Evolutionary conservation across 2,329 filamentous ascomycete species (phyloP), one percentile per base, ranked within the genome.

Genomic region (Trichoderma koningiopsis): DNA sequence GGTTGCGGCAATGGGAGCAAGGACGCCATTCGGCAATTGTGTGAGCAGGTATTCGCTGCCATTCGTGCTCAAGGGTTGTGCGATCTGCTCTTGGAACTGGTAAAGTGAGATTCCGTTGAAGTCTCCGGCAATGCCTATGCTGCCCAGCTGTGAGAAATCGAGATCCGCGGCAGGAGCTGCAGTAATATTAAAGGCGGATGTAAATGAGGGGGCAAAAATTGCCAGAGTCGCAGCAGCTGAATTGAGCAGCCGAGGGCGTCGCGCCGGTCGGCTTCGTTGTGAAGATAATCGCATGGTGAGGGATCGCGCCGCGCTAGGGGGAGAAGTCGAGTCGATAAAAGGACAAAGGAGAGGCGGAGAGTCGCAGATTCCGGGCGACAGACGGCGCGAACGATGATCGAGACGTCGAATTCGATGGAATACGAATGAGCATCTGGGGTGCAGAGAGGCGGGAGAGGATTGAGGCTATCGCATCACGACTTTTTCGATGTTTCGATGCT

Each of bases 51-150:
- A 91, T 76, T 94, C 89, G 75, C 90, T 93, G 77, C 92, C 93
- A 83, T 97, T 94, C 70, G 86, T 88, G 75, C 82, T 89, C 74
- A 88, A 87, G 19, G 86, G 81, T 71, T 85, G 83, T 79, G 95
- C 88, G 70, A 85, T 90, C 79, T 99, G 95, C 72, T 91, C 92
- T 75, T 91, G 85, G 76, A 90, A 98, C 77, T 94, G 85, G 82
- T 96, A 98, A 49, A 97, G 83, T 14, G 96, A 97, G 75, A 98
- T 92, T 67, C 94, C 93, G 76, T 92, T 89, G 78, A 97, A 99
- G 80, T 97, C 91, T 74, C 96, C 96, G 1, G 89, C 91, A 70
- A 99, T 86, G 67, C 92, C 94, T 73, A 97, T 90, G 74, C 92
- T 89, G 69, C 96, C 96, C 43, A 99, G 84, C 69, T 89, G 83